Conservation (phyloP, 2,329 filamentous ascomycete genomes). For the Sclerotinia minor region DNA sequence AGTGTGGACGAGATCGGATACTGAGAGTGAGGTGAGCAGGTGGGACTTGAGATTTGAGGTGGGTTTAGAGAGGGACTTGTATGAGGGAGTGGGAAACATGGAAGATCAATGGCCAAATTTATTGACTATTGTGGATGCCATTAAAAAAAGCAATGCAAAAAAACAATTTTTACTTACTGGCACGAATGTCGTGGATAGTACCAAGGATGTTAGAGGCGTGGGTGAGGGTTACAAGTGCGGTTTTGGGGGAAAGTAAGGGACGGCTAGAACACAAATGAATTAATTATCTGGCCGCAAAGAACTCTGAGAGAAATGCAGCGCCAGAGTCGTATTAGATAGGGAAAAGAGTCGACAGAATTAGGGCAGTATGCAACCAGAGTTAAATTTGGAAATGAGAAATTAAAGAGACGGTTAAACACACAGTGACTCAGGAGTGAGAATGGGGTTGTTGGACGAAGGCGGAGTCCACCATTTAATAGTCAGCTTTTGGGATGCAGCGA, state of each 20-base stretch:
- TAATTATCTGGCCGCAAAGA: neutral
- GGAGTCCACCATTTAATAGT: slow-evolving; percentile 71
- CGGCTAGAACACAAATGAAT: neutral
- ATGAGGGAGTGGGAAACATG: neutral
- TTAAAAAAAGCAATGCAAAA: too few relatives aligned
- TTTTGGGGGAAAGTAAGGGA: slow-evolving; percentile 59
- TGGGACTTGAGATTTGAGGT: neutral
- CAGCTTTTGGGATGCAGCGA: slow-evolving; percentile 61
- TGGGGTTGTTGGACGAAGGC: slow-evolving; percentile 46
- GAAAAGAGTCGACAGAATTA: neutral
- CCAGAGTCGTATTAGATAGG: neutral
- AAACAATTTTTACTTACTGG: slow-evolving; percentile 27
- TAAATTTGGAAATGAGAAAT: neutral
- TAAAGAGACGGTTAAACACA: neutral
- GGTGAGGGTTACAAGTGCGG: slow-evolving; percentile 70
- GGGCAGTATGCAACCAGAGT: neutral
- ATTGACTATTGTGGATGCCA: neutral
- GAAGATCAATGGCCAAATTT: too few relatives aligned
- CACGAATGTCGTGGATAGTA: slow-evolving; percentile 63
- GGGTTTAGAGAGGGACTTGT: neutral
- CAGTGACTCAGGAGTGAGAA: slow-evolving; percentile 19
- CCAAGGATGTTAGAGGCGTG: slow-evolving; percentile 75
- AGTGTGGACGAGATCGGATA: slow-evolving; percentile 52
- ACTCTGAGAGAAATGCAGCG: neutral
- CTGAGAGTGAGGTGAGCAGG: slow-evolving; percentile 33